Base-by-base conservation (phyloP, 192 early-diverging fungal species). In the Thoreauomyces humboldtii region DNA sequence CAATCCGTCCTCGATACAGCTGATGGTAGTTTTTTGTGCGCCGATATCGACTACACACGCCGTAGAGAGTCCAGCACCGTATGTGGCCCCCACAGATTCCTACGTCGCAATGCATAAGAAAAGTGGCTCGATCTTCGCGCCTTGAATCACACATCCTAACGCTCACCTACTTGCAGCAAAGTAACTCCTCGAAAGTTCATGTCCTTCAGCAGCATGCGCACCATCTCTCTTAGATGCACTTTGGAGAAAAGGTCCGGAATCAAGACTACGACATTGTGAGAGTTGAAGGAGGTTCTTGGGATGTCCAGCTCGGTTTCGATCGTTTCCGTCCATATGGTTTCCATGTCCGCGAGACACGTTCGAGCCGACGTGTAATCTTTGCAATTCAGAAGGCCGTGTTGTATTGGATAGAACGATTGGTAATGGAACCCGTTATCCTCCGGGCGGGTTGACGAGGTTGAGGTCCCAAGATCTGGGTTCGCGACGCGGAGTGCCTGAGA, bases 41-140 rank as follows among this genome's bases (percentile, higher is more conserved):
- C 93, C 93, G 67, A 96, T 88, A 59, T 94, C 92, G 2, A 96
- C 89, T 15, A 96, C 88, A 67, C 92, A 93, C 0, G 91, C 91
- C 0, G 83, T 79, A 0, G 91, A 89, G 21, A 92, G 81, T 7
- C 93, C 93, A 1, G 93, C 91, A 47, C 93, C 93, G 78, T 87
- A 92, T 0, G 87, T 87, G 1, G 91, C 93, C 69, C 87, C 89
- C 14, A 81, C 76, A 0, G 93, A 91, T 67, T 90, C 89, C 70
- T 93, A 27, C n/a, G n/a, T n/a, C n/a, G n/a, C n/a, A n/a, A n/a
- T n/a, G n/a, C n/a, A n/a, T n/a, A n/a, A n/a, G n/a, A n/a, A n/a
- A n/a, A n/a, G n/a, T n/a, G n/a, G n/a, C n/a, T n/a, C n/a, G n/a
- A n/a, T n/a, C n/a, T n/a, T n/a, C n/a, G n/a, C n/a, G n/a, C n/a